Evolutionary conservation across 768 basidiomycete genomes (phyloP), one percentile per base, ranked within the genome.

Genomic region (Suillus plorans): DNA sequence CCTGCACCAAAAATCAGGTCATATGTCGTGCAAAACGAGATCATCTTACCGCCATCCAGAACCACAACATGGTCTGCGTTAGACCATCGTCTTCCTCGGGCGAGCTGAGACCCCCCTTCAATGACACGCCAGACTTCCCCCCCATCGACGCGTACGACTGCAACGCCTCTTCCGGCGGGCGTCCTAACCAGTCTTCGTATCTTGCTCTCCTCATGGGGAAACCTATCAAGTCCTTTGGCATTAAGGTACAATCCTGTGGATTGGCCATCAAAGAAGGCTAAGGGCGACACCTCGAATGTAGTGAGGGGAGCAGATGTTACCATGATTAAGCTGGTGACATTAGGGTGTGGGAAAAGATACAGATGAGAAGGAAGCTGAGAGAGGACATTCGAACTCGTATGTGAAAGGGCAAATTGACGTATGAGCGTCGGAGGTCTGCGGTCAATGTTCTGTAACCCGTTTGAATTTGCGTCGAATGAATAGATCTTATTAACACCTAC

Each of bases 381-480:
- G 49, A 90, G 77, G 18, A 82, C 72, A 13, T 77, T 77, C 18
- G 88, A 82, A 18, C 79, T 80, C 1, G 86, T 84, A 64, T 91
- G 88, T 53, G 91, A 86, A 22, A 95, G 76, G 3, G 85, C 87
- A 74, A 92, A 91, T 65, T 90, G 88, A 70, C 84, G 86, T 36
- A 94, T 80, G 4, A 95, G 80, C 3, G 92, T 94, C 10, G 95
- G 95, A 8, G 95, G 95, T 68, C 89, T 85, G 18, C 91, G 83
- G 71, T 97, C 95, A 68, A 97, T 87, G 76, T 97, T 94, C 95
- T 96, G 67, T 39, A 52, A 18, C 20, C 31, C 22, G 8, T 39
- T 60, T 25, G 18, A 47, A 44, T 41, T 44, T 55, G 36, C 49
- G 42, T 61, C 56, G 25, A 36, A 65, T 52, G 36, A 68, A 58